These are phyloP conservation scores for Elsinoe australis DNA, from an alignment of 2,329 filamentous ascomycete species.

Conservation along the genomic window DNA sequence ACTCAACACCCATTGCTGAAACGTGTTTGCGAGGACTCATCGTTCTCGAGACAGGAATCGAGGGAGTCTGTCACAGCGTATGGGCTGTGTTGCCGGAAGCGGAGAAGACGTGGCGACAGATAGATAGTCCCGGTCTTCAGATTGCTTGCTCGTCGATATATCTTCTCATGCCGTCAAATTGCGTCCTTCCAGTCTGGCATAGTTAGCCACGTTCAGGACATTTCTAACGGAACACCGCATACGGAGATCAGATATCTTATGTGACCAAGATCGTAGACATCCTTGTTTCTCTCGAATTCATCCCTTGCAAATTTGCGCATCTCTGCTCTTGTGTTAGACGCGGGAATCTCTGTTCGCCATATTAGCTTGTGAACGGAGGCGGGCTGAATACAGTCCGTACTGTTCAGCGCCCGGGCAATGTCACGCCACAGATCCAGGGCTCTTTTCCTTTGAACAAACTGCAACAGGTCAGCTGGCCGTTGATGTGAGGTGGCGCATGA, in stretches of 20 bases:
- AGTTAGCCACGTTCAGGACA: neutral
- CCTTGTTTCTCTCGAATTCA: constrained; percentile 42
- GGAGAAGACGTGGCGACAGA: too few species aligned
- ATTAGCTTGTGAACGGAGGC: neutral
- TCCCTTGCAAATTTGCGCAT: constrained; percentile 42
- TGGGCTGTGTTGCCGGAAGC: too few species aligned
- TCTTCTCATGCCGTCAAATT: constrained; percentile 43
- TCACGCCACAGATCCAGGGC: constrained; percentile 42
- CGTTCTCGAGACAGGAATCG: too few species aligned
- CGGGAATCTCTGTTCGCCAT: constrained; percentile 29
- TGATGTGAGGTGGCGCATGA: neutral
- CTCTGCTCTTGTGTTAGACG: constrained; percentile 34
- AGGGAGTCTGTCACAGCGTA: too few species aligned
- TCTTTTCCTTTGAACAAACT: constrained; percentile 45
- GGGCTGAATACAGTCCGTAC: constrained; percentile 20
- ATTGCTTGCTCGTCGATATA: constrained; percentile 33
- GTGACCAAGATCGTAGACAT: constrained; percentile 41
- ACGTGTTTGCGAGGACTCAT: too few species aligned
- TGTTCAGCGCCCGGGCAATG: constrained; percentile 38
- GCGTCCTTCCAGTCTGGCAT: constrained; percentile 45
- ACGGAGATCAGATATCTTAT: constrained; percentile 44
- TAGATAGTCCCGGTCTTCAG: too few species aligned
- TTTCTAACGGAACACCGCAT: constrained; percentile 19
- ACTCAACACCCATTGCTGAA: too few species aligned
- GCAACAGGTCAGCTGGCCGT: neutral